Evolutionary conservation across 306 rosid species (phyloP).

Genomic region (Quercus alba): DNA sequence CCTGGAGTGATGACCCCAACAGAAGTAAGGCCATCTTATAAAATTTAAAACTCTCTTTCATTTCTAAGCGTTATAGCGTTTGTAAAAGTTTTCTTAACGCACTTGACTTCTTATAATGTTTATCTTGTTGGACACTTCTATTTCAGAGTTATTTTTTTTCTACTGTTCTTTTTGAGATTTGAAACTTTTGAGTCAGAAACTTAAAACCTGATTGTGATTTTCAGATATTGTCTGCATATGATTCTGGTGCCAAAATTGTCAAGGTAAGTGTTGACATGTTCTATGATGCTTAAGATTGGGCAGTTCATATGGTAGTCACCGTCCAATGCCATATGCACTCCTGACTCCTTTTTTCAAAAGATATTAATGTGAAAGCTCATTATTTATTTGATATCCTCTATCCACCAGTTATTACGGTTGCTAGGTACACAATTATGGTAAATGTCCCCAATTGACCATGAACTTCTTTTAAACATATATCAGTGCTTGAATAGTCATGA

Average conservation of each 20-base stretch:
- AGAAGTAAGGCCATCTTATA: conserved; percentile 58
- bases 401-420: neutral
- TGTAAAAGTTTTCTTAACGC: neutral
- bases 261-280: conserved; percentile 47
- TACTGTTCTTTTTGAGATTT: conserved; percentile 13
- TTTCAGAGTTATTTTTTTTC: neutral
- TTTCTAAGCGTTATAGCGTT: conserved; percentile 9
- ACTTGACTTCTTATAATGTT: conserved; percentile 10
- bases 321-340: neutral
- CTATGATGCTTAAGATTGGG: conserved; percentile 5
- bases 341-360: conserved; percentile 6
- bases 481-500: neutral
- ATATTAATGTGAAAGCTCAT: neutral
- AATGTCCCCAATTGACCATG: neutral
- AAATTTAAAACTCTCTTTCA: neutral
- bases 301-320: neutral
- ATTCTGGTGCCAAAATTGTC: conserved; percentile 74
- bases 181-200: neutral
- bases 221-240: conserved; percentile 70
- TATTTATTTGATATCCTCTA: neutral
- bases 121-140: neutral
- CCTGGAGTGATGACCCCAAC: conserved; percentile 98
- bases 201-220: conserved; percentile 17
- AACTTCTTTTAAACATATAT: neutral
- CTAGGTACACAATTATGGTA: neutral